Percentiles rank a stretch among this genome's conserved stretches.
Conservation (phyloP, 129 eudicot species). For the Erigeron canadensis region DNA sequence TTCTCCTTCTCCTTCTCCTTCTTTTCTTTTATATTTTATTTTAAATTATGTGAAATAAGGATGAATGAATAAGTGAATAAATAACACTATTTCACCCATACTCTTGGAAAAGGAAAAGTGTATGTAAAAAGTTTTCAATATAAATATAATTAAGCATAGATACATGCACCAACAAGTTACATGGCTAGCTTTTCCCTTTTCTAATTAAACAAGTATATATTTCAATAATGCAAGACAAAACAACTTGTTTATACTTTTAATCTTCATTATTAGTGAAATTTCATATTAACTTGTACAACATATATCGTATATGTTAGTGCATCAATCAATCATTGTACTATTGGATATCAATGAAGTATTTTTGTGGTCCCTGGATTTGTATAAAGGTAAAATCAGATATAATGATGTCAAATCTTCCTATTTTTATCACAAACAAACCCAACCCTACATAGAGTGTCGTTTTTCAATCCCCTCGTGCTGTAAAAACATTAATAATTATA, state of each 20-base stretch:
- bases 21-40: no score
- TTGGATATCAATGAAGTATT: constrained; percentile 17
- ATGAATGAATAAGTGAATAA: not conserved
- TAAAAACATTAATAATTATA: not conserved
- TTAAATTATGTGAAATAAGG: not conserved
- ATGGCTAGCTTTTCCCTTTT: constrained; percentile 5
- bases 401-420: constrained; percentile 16
- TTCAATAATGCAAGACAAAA: not conserved
- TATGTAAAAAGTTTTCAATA: constrained; percentile 13
- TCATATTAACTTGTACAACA: not conserved
- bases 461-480: not conserved
- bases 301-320: not conserved
- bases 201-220: not conserved
- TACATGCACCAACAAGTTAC: constrained; percentile 10
- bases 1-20: no score
- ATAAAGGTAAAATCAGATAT: constrained; percentile 9
- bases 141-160: not conserved
- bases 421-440: not conserved
- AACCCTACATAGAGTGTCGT: not conserved
- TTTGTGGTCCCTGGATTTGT: constrained; percentile 9
- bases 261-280: not conserved
- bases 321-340: constrained; percentile 32
- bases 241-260: not conserved
- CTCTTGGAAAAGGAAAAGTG: constrained; percentile 20
- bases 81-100: not conserved